Base-by-base conservation (phyloP, 1,139 yeast genomes). In the Protomyces pachydermus region DNA sequence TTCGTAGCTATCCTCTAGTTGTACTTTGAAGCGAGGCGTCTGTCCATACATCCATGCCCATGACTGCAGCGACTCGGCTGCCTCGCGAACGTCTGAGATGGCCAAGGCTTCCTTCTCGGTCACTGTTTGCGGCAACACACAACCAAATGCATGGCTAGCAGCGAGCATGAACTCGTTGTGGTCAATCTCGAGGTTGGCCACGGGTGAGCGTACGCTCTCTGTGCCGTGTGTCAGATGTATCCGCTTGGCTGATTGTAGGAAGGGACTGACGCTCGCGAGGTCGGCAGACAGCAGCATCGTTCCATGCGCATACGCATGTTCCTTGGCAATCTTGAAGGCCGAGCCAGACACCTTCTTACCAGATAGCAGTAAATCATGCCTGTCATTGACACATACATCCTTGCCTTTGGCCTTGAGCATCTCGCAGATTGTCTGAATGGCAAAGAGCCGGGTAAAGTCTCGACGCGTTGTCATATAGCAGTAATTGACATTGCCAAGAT, bases 281-380 rank as follows among this genome's bases (percentile, higher is more conserved):
- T 84, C 78, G 65, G 95, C 85, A 64, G 82, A 77, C 20, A 95
- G 77, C 12, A 95, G 78, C 97, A 95, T 90, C 0, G 99, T 95
- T 0, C 98, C 98, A 75, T 95, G 99, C 73, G 95, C 98, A 69
- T 91, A 87, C 2, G 96, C 86, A 69, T 84, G 84, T 0, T 96
- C 95, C 60, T 83, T 82, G 10, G 95, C 85, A 20, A 95, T 80
- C 72, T 91, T 93, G 74, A 83, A 91, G 0, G 98, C 97, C 12
- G 96, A 87, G 0, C 98, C 98, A 70, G 96, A 87, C 3, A 91
- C 83, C 71, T 91, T 91, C 16, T 74, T 76, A 2, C 73, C 74
- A n/a, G 39, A 23, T n/a, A 57, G 12, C 9, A 84, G 81, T 42
- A 93, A 85, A 73, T 93, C 98, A 50, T 95, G 95, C 60, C 98